A percentile compares a stretch with the other conserved stretches of the same genome.
These are phyloP conservation scores for Talaromyces sp. DNA, from an alignment of 2,329 filamentous ascomycete genomes.

Conservation along the genomic window DNA sequence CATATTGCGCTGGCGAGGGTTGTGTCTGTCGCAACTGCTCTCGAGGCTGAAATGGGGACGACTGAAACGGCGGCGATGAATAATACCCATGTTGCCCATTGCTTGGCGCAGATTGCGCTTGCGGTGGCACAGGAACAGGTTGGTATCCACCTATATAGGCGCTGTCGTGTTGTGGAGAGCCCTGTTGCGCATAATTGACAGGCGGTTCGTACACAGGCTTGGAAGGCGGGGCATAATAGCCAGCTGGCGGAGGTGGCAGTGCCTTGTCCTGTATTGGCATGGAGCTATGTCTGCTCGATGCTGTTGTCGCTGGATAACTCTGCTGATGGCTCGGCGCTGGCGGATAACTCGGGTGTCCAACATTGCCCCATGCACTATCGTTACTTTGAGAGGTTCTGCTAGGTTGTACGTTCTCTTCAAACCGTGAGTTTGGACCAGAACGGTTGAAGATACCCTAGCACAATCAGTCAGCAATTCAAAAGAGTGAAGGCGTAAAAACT, in stretches of 20 bases:
- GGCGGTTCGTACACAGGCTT: background rate
- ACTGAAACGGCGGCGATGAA: background rate
- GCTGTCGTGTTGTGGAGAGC: background rate
- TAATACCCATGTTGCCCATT: background rate
- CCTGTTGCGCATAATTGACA: slow-evolving; percentile 7
- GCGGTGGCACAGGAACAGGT: background rate
- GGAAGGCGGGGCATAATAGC: slow-evolving; percentile 24
- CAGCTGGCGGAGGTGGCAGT: slow-evolving; percentile 13
- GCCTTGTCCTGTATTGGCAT: slow-evolving; percentile 1
- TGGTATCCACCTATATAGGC: background rate
- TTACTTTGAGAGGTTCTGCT: background rate
- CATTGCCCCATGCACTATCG: background rate
- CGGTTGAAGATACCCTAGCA: slow-evolving; percentile 18
- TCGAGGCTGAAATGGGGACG: background rate
- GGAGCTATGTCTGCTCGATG: background rate
- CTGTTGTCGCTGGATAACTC: background rate
- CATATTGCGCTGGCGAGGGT: background rate
- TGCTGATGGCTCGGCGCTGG: background rate
- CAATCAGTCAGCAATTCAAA: background rate
- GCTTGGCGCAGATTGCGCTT: background rate
- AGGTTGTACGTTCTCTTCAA: background rate
- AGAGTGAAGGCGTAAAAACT: background rate
- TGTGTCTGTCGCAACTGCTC: background rate
- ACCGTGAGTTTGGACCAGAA: background rate
- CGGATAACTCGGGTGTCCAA: background rate